Base-by-base conservation (phyloP, 208 protist species). In the Phytomonas sp. region DNA sequence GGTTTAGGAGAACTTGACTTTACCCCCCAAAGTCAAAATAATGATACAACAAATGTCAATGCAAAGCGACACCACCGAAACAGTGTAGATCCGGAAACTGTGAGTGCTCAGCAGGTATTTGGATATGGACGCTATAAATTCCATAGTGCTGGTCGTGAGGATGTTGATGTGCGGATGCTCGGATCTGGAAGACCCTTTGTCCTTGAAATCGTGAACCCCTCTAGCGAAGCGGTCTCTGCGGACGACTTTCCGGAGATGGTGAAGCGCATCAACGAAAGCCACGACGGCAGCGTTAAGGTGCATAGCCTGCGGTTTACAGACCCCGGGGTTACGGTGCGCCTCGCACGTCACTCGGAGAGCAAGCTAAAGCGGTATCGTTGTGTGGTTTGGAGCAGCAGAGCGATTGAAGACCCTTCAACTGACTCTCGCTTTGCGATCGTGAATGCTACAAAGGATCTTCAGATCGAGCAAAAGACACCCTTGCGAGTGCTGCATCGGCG, bases 121-220 rank as follows among this genome's bases (percentile, higher is more conserved):
- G 90, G 90, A 40, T 91, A 86, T 69, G 87, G 81, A 43, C 75
- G 85, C 43, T 96, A 94, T 82, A 93, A 93, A 75, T 97, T 98
- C 72, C 88, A 96, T 76, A 96, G 92, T 67, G 86, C 94, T 33
- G 96, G 96, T 15, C 85, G 96, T 61, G 95, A 98, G 77, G 96
- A 98, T 72, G 83, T 97, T 64, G 95, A 98, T 75, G 96, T 98
- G 60, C 87, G 96, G 53, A 98, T 98, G 96, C 83, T 98, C 11
- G 95, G 95, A 60, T 81, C 79, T 32, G 96, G 96, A 15, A 75
- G 96, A 2, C 96, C 96, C 4, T 98, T 98, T 80, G 81, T 97
- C n/a, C 76, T 98, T 1, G 87, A 97, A 77, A 40, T 98, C 1
- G 69, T 88, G 60, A 87, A 85, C 17, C 90, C 94, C 15, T 81